phyloP scores from a whole-genome alignment of 148 eudicot species.

The Chenopodium formosanum region DNA sequence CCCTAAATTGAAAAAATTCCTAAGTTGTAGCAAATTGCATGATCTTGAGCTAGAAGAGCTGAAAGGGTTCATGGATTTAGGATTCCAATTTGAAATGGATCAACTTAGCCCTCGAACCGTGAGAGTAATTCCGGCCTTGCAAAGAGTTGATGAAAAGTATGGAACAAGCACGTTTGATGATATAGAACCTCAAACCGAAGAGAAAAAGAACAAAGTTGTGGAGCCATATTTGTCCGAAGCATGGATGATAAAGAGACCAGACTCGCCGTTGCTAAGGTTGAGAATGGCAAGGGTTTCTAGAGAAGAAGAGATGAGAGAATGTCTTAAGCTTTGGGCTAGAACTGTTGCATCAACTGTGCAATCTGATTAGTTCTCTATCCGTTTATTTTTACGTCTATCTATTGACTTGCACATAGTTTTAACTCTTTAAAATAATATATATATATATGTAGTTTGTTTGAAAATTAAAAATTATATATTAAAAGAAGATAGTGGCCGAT shows the following conservation, averaged over 20 bases:
- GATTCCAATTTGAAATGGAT: conserved; percentile 47
- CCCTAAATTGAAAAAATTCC: conserved; percentile 30
- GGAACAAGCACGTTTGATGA: background rate
- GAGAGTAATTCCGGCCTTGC: conserved; percentile 57
- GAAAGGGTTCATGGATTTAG: conserved; percentile 69
- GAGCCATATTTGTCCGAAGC: conserved; percentile 70
- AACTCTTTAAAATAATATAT: too few species aligned
- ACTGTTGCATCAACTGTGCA: conserved; percentile 48
- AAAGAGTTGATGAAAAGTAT: conserved; percentile 26
- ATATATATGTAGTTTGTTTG: too few species aligned
- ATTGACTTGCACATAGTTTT: too few species aligned
- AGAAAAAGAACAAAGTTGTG: background rate
- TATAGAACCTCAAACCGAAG: conserved; percentile 17
- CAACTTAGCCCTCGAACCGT: conserved; percentile 42
- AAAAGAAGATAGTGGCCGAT: too few species aligned
- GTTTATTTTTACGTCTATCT: too few species aligned
- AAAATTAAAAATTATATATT: too few species aligned
- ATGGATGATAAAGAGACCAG: conserved; percentile 44
- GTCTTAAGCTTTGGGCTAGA: conserved; percentile 62
- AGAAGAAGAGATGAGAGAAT: conserved; percentile 55
- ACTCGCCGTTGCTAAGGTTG: conserved; percentile 41
- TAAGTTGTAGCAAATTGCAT: conserved; percentile 39
- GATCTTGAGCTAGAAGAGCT: conserved; percentile 66
- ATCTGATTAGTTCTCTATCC: background rate
- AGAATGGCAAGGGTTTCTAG: conserved; percentile 40